phyloP scores from a whole-genome alignment of 2,329 filamentous ascomycete species.

The Ophiostoma populinum region DNA sequence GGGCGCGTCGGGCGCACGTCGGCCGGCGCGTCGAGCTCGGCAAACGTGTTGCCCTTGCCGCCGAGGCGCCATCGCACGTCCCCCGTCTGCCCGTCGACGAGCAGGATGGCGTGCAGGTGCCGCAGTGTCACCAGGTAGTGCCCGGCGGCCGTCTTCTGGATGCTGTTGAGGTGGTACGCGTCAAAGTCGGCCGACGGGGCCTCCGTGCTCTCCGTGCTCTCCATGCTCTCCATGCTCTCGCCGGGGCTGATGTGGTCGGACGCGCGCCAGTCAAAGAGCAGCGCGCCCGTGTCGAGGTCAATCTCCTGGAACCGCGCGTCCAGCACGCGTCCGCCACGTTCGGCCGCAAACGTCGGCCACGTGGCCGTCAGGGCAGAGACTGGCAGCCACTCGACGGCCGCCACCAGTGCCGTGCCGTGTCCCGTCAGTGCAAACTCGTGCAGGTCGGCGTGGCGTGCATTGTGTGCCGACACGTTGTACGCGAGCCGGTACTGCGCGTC shows the following conservation, averaged over 20 bases:
- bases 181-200: constrained; percentile 21
- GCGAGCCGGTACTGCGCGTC: constrained; percentile 6
- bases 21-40: constrained; percentile 13
- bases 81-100: constrained; percentile 24
- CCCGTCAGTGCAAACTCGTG: constrained; percentile 39
- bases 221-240: constrained; percentile 12
- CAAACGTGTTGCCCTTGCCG: constrained; percentile 25
- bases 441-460: constrained; percentile 31
- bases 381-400: constrained; percentile 33
- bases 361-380: constrained; percentile 18
- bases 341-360: constrained; percentile 23
- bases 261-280: constrained; percentile 42
- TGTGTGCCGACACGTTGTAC: constrained; percentile 19
- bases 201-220: constrained; percentile 12
- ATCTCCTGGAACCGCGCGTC: constrained; percentile 34
- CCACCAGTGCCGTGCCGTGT: constrained; percentile 33
- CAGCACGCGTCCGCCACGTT: constrained; percentile 29
- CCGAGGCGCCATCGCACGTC: constrained; percentile 29
- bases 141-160: constrained; percentile 25
- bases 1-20: background rate
- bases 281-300: constrained; percentile 33
- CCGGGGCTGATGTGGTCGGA: constrained; percentile 26
- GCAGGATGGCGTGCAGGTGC: constrained; percentile 22
- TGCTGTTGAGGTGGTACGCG: constrained; percentile 32
- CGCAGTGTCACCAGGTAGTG: constrained; percentile 29